These are phyloP conservation scores for Climacium dendroides DNA, from an alignment of 225 moss, liverwort and hornwort species.

Conservation along the genomic window DNA sequence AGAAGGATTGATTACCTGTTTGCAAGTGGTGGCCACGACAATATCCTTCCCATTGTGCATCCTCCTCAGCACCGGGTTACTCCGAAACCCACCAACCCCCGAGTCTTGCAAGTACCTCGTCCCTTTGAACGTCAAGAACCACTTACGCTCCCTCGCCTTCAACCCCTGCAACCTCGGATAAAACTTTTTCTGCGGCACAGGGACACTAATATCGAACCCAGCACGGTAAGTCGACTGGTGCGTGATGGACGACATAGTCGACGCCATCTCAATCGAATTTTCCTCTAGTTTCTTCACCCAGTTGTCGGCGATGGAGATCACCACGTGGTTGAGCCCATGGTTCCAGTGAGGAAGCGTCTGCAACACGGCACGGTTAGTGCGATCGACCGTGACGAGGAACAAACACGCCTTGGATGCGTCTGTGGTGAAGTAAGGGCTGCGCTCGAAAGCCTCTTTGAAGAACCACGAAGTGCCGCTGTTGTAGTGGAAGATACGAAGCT, in stretches of 20 bases:
- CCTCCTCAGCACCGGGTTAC: conserved; percentile 1
- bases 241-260: conserved; percentile 21
- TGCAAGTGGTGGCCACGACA: conserved; percentile 23
- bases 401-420: conserved; percentile 26
- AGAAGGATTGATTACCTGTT: conserved; percentile 1
- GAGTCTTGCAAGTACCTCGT: conserved; percentile 3
- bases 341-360: conserved; percentile 16
- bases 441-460: conserved; percentile 16
- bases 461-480: background rate
- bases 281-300: conserved; percentile 1
- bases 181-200: conserved; percentile 11
- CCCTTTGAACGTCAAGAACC: conserved; percentile 31
- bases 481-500: conserved; percentile 26
- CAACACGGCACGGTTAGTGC: background rate
- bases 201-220: conserved; percentile 18
- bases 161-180: background rate
- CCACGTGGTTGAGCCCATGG: conserved; percentile 23
- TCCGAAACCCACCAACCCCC: conserved; percentile 9
- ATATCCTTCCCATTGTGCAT: conserved; percentile 35
- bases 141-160: conserved; percentile 10
- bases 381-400: conserved; percentile 22
- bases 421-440: conserved; percentile 14
- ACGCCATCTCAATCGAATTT: conserved; percentile 7
- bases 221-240: conserved; percentile 17
- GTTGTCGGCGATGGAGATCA: conserved; percentile 21